Conservation (phyloP, 2,329 filamentous ascomycete genomes). For the Neonectria faginata region DNA sequence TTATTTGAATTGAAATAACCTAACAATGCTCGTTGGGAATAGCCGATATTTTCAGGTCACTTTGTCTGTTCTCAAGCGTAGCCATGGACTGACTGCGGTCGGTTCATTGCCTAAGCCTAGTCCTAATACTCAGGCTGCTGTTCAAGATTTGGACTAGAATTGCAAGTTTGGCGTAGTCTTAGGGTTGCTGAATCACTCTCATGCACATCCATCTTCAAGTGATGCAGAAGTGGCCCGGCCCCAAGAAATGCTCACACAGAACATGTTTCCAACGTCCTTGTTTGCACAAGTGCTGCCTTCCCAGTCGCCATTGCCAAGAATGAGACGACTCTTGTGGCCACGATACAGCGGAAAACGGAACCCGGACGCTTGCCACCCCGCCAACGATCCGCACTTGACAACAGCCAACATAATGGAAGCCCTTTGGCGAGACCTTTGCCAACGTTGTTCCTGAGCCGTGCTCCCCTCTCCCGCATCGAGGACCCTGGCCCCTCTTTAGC, state of each 20-base stretch:
- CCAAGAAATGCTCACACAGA: background rate
- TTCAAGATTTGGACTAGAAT: background rate
- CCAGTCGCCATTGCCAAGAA: background rate
- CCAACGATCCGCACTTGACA: background rate
- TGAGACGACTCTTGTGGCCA: conserved; percentile 8
- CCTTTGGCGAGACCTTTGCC: conserved; percentile 17
- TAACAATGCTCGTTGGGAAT: background rate
- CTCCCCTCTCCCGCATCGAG: background rate
- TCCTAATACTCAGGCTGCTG: background rate
- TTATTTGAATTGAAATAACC: background rate
- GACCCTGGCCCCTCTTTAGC: background rate
- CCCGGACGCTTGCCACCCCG: conserved; percentile 1
- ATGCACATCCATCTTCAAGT: background rate
- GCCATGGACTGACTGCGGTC: no score
- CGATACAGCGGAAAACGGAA: conserved; percentile 17
- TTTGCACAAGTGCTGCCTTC: background rate
- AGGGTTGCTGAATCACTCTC: background rate
- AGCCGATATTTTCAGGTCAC: background rate
- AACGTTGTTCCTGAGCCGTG: conserved; percentile 4
- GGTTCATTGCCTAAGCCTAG: background rate
- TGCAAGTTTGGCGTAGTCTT: background rate
- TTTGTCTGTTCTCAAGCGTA: background rate
- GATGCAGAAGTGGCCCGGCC: no score
- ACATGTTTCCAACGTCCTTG: background rate
- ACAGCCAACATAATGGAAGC: conserved; percentile 10